phyloP scores from a whole-genome alignment of 306 rosid genomes.

The Fagus crenata region DNA sequence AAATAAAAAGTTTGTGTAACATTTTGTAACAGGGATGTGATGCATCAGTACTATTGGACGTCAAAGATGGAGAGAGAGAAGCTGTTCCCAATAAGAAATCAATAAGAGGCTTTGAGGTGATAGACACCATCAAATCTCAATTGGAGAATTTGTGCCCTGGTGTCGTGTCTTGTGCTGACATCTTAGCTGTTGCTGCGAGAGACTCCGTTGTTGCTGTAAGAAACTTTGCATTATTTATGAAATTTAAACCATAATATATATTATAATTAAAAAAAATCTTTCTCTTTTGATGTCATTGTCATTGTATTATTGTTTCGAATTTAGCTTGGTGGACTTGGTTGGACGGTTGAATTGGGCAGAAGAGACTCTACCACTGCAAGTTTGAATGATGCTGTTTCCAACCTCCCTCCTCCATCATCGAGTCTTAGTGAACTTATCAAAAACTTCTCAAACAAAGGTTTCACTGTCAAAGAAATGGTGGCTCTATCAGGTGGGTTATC shows the following conservation, averaged over 20 bases:
- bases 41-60: conserved; percentile 63
- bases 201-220: conserved; percentile 36
- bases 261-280: background rate
- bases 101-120: conserved; percentile 52
- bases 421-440: conserved; percentile 41
- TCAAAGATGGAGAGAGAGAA: conserved; percentile 61
- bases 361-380: conserved; percentile 77
- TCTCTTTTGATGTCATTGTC: background rate
- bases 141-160: conserved; percentile 51
- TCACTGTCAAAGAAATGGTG: conserved; percentile 51
- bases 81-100: conserved; percentile 58
- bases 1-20: background rate
- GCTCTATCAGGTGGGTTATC: conserved; percentile 59
- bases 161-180: conserved; percentile 69
- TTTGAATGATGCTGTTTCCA: conserved; percentile 42
- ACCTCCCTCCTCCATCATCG: conserved; percentile 46
- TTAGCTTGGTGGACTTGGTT: conserved; percentile 62
- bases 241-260: background rate
- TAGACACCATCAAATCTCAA: conserved; percentile 53
- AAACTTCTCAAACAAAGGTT: conserved; percentile 61
- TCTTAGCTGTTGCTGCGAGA: conserved; percentile 58
- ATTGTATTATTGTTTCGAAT: background rate
- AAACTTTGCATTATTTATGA: background rate
- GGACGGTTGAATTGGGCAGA: conserved; percentile 61
- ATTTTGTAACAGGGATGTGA: conserved; percentile 60